Evolutionary conservation across 2,329 filamentous ascomycete species (phyloP), one percentile per base, ranked within the genome.

Genomic region (Colletotrichum somersetense): DNA sequence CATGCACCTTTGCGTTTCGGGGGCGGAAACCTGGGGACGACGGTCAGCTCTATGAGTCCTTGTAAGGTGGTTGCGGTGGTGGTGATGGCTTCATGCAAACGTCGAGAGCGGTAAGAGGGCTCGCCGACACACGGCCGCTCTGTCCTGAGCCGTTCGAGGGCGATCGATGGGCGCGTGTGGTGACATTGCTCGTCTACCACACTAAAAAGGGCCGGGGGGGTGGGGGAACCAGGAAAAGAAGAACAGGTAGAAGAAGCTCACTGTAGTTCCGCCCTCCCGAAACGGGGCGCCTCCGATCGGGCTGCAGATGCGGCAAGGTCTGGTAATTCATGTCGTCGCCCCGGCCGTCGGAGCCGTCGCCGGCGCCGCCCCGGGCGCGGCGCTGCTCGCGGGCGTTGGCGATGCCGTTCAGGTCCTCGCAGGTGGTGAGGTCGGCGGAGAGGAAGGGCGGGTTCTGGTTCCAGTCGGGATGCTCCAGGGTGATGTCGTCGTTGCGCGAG

Each of bases 351-450:
- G 55, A 59, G 10, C 46, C 59, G n/a, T 76, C 77, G 53, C 75
- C 78, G 68, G 77, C 78, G 67, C 82, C 80, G 75, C 81, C 78
- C 61, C 76, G 75, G 72, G 81, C 78, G 48, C 81, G 78, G 38
- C 83, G 79, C 72, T 82, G 81, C 75, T 85, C 82, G 30, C 86
- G 84, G 26, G 84, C 78, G 78, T 89, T 89, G 74, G 85, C 81
- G 73, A 87, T 86, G 73, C 87, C 87, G 73, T 88, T 88, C 71
- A 89, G 80, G 76, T 89, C 87, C 80, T 88, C 83, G 75, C 87
- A 81, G 52, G 87, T 88, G 35, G 87, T 89, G 61, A 86, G 78
- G 61, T 85, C 82, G 26, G 85, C 77, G 33, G 86, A 82, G 65
- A 89, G 78, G 33, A 81, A 83, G 1, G 85, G 83, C 42, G 87